Conservation (phyloP, 2,329 filamentous ascomycete genomes). For the Cryphonectria parasitica region DNA sequence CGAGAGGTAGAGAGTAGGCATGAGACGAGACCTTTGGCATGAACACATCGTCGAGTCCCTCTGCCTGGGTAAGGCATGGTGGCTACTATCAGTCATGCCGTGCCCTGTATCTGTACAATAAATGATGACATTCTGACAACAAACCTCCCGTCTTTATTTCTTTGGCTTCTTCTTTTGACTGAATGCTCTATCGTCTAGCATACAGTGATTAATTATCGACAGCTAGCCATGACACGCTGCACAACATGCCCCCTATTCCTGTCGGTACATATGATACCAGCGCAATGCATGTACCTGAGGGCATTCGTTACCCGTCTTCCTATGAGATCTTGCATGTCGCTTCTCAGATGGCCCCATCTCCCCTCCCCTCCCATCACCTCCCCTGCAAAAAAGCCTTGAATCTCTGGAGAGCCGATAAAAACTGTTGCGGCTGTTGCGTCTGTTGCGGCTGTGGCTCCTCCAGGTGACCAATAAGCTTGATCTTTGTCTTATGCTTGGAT, state of each 20-base stretch:
- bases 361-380: neutral
- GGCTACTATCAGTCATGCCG: neutral
- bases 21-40: neutral
- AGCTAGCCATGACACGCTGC: neutral
- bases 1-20: slow-evolving; percentile 3
- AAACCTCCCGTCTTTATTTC: neutral
- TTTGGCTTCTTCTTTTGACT: neutral
- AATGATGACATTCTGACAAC: slow-evolving; percentile 3
- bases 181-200: neutral
- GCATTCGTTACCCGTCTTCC: neutral
- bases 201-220: neutral
- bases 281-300: neutral
- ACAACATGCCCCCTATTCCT: neutral
- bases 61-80: slow-evolving; percentile 11
- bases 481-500: neutral
- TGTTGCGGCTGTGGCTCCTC: neutral
- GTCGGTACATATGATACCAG: neutral
- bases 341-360: neutral
- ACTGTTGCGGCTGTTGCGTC: neutral
- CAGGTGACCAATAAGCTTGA: neutral
- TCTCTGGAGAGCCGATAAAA: too few relatives aligned
- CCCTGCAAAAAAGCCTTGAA: neutral
- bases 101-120: slow-evolving; percentile 35
- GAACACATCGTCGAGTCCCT: neutral
- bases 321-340: neutral